Conservation (phyloP, 1,284 basidiomycete genomes). For the Ustanciosporium gigantosporum region DNA sequence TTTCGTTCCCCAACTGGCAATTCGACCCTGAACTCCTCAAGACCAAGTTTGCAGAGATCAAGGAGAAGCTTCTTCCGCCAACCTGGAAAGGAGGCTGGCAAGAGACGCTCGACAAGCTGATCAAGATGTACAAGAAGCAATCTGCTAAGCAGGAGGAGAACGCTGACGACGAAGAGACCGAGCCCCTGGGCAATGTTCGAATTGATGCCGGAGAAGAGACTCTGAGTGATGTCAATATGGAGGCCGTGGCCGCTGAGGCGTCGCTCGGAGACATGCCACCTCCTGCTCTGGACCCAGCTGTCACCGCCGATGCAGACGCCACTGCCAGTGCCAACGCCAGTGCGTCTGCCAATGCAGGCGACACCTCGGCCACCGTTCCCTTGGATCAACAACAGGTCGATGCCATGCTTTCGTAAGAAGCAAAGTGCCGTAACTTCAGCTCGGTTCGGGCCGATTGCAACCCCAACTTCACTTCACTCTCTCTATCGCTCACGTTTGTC, state of each 20-base stretch:
- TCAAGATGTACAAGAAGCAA: constrained; percentile 22
- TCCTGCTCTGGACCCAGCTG: constrained; percentile 21
- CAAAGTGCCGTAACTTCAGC: no score
- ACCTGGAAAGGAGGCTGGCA: constrained; percentile 25
- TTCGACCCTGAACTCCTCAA: constrained; percentile 32
- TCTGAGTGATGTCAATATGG: neutral
- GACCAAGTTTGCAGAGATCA: constrained; percentile 35
- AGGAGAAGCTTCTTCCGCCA: constrained; percentile 31
- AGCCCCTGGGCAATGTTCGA: neutral
- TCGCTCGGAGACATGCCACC: constrained; percentile 1
- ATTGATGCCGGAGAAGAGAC: no score
- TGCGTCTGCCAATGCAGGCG: neutral
- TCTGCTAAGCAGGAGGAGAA: no score
- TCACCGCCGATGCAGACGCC: constrained; percentile 11
- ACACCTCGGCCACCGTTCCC: neutral
- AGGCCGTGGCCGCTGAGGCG: neutral
- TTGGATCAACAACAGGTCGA: neutral
- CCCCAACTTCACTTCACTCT: no score
- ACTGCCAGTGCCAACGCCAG: constrained; percentile 1
- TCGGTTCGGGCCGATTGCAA: no score
- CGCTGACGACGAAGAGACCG: constrained; percentile 10
- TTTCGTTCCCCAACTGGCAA: constrained; percentile 28
- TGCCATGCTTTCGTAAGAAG: neutral
- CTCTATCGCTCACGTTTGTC: no score
- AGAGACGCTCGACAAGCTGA: constrained; percentile 33